Evolutionary conservation across 257 asterid genomes (phyloP), one percentile per base, ranked within the genome.

Genomic region (Nyctanthes arbortristis): DNA sequence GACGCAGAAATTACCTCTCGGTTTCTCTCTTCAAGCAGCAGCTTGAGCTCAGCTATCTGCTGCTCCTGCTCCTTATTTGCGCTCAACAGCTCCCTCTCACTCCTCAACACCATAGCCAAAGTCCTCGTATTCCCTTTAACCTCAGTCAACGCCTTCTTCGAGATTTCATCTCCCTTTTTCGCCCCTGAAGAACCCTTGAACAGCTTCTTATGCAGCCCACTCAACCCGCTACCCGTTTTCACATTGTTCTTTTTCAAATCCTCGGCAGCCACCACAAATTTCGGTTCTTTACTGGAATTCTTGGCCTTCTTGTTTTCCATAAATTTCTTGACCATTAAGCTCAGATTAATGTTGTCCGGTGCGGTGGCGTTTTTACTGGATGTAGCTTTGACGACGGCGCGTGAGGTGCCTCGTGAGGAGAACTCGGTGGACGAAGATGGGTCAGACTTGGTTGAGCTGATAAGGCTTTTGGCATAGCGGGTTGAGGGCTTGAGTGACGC

Each of bases 11-110:
- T 20, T 61, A 91, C 97, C 95, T 91, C 97, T 43, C 65, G 75
- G 59, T 88, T 90, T 62, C 82, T 93, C 69, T 87, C 95, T 37
- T 88, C 84, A n/a, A 91, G 77, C 82, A 71, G 52, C 66, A 74
- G n/a, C 73, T 81, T 89, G 36, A 93, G 91, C 70, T 87, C 85
- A 34, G 84, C 69, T 77, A 93, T 87, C 76, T 81, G 72, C 22
- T 67, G 63, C 77, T 89, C 97, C 62, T 86, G 96, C 27, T 89
- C 93, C 66, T 89, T 86, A 13, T 78, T 89, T 83, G 73, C 58
- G 66, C 72, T 86, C 86, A 93, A 61, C 4, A 93, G 77, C 84
- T 91, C 99, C 87, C 99, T 84, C 79, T 93, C 99, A 73, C 99
- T 91, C 86, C 96, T 87, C 81, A 93, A 67, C 74, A 91, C 95